A percentile compares a stretch with the other conserved stretches of the same genome.
These are phyloP conservation scores for Ophiosphaerella herpotricha DNA, from an alignment of 2,329 filamentous ascomycete species.

Conservation along the genomic window DNA sequence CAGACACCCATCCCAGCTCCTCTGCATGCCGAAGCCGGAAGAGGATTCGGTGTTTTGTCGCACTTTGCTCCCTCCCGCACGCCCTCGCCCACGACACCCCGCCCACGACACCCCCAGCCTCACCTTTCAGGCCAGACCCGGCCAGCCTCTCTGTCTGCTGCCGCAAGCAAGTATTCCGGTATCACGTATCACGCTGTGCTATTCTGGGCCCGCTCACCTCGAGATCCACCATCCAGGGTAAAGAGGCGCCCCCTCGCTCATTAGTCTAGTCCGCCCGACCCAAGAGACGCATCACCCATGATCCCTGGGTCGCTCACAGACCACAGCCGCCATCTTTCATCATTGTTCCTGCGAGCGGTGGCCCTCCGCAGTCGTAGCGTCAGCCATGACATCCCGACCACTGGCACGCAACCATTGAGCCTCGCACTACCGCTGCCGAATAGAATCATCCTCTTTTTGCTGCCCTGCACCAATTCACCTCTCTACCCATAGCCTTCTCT, in stretches of 20 bases:
- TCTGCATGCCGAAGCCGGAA: too few species aligned
- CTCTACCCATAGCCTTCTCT: constrained; percentile 27
- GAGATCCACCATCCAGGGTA: constrained; percentile 15
- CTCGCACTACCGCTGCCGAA: constrained; percentile 34
- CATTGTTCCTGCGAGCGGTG: constrained; percentile 29
- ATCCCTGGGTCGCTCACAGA: constrained; percentile 32
- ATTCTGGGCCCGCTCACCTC: constrained; percentile 17
- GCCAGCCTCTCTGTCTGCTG: constrained; percentile 6
- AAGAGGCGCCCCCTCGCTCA: constrained; percentile 26
- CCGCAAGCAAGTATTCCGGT: constrained; percentile 3
- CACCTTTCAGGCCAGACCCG: neutral
- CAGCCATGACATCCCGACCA: constrained; percentile 28
- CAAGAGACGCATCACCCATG: constrained; percentile 16
- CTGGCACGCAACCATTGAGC: constrained; percentile 30
- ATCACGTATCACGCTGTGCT: constrained; percentile 9
- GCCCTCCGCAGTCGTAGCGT: constrained; percentile 36
- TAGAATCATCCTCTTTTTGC: constrained; percentile 34
- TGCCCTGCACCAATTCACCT: constrained; percentile 26
- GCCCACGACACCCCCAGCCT: too few species aligned
- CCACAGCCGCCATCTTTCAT: constrained; percentile 34
- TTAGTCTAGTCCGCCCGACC: constrained; percentile 16
- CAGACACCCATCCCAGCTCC: too few species aligned
- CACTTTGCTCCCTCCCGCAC: too few species aligned
- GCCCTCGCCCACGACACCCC: too few species aligned
- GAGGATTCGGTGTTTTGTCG: too few species aligned